Conservation (phyloP, 1,284 basidiomycete genomes). For the Chalciporus sp. region DNA sequence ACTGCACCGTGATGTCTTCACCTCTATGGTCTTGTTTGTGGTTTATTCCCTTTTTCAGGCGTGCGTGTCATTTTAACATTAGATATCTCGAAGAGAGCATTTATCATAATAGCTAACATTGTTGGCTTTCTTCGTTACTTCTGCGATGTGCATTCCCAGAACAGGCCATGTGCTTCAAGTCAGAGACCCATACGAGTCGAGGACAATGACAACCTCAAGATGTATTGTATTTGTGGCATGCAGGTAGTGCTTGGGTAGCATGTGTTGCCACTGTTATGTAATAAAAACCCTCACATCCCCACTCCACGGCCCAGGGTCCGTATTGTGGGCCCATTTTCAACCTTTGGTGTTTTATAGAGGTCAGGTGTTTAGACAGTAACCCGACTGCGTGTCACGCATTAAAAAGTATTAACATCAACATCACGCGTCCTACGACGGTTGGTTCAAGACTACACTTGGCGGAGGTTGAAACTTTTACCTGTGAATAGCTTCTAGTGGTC, state of each 20-base stretch:
- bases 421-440: too few relatives aligned
- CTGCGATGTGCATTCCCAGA: slow-evolving; percentile 14
- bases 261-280: neutral
- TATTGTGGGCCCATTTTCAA: neutral
- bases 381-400: too few relatives aligned
- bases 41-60: too few relatives aligned
- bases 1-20: too few relatives aligned
- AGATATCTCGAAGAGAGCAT: neutral
- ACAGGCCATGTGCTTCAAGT: too few relatives aligned
- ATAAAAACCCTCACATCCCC: neutral
- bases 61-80: neutral
- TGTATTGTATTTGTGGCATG: neutral
- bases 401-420: too few relatives aligned
- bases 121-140: slow-evolving; percentile 12
- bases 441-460: too few relatives aligned
- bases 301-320: neutral
- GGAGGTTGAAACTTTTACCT: too few relatives aligned
- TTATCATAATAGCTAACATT: slow-evolving; percentile 9
- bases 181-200: too few relatives aligned
- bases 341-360: neutral
- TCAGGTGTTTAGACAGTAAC: neutral
- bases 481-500: too few relatives aligned
- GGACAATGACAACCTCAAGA: slow-evolving; percentile 9
- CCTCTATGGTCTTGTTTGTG: too few relatives aligned
- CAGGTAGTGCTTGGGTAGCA: neutral